Base-by-base conservation (phyloP, 2,329 filamentous ascomycete species). In the Ophiostoma perfectum region DNA sequence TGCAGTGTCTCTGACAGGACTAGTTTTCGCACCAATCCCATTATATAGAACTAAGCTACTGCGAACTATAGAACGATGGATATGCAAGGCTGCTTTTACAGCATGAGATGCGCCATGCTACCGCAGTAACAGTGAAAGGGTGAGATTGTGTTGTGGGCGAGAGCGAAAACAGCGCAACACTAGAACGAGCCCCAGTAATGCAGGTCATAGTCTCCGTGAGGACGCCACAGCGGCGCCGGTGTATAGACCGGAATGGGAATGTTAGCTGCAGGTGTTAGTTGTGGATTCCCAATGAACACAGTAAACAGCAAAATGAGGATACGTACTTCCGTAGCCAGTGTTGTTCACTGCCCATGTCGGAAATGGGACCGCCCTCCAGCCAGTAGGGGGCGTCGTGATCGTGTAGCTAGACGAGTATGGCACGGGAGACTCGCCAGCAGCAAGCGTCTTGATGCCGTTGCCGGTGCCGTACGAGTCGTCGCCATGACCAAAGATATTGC, bases 201-300 rank as follows among this genome's bases (percentile, higher is more conserved):
- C 8, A 62, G 58, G 38, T 42, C 58, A n/a, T 62, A 62, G 58
- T 62, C 58, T 41, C 58, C 58, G 41, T 62, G 58, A n/a, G 58
- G 58, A 16, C 58, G 58, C 58, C 58, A 62, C 12, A 62, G 36
- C 11, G 58, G 58, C 36, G 58, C 58, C 5, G 58, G 58, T 16
- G 58, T 41, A n/a, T 62, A 41, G 38, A 62, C 58, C 14, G 58
- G 58, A 62, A 62, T 62, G 11, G 58, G 58, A 39, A 62, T 62
- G 6, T 39, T 62, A 14, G 58, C 58, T 62, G 14, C 3, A 6
- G 27, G 2, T 14, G 38, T 62, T 41, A 39, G 27, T 9, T 41
- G 45, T 62, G 4, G 6, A 8, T 3, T n/a, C 3, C 4, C 39
- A 12, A 3, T 5, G 11, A 39, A 8, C 16, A 4, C 16, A 62